A percentile compares a stretch with the other conserved stretches of the same genome.
Conservation (phyloP, 2,329 filamentous ascomycete species). For the Chaetomium olivaceum region DNA sequence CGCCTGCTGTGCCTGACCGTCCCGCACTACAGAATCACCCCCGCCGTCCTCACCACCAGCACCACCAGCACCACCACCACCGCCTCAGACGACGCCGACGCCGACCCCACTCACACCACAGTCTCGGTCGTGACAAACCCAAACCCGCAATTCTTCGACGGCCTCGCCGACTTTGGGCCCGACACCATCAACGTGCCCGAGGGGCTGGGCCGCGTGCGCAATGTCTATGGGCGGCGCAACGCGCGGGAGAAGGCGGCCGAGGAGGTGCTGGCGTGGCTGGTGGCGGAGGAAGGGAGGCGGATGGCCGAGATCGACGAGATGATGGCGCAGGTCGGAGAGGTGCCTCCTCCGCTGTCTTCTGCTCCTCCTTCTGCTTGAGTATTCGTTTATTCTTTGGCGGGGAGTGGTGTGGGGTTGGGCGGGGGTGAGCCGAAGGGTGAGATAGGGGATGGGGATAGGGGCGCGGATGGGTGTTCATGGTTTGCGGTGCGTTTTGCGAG, state of each 20-base stretch:
- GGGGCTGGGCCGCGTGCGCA: conserved; percentile 38
- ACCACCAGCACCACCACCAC: background rate
- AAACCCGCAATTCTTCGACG: conserved; percentile 40
- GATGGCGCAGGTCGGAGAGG: conserved; percentile 3
- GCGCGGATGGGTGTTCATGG: background rate
- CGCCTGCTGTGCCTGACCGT: conserved; percentile 36
- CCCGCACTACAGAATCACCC: conserved; percentile 40
- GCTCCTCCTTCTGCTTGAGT: no score
- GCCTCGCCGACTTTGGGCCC: conserved; percentile 40
- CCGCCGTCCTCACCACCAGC: conserved; percentile 15
- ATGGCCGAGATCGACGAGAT: conserved; percentile 28
- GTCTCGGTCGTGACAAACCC: background rate
- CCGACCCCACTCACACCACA: conserved; percentile 39
- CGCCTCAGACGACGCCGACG: no score
- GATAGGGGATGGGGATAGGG: background rate
- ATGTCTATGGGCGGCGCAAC: conserved; percentile 39
- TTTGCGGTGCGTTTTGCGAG: background rate
- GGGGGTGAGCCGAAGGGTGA: background rate
- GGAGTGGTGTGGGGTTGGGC: background rate
- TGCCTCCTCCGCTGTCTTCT: no score
- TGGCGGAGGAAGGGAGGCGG: conserved; percentile 29
- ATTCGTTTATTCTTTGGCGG: no score
- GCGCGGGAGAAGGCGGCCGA: conserved; percentile 45
- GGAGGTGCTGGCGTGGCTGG: conserved; percentile 42
- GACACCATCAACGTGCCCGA: conserved; percentile 36